Evolutionary conservation across 2,329 filamentous ascomycete genomes (phyloP).

Genomic region (Celoporthe dispersa): DNA sequence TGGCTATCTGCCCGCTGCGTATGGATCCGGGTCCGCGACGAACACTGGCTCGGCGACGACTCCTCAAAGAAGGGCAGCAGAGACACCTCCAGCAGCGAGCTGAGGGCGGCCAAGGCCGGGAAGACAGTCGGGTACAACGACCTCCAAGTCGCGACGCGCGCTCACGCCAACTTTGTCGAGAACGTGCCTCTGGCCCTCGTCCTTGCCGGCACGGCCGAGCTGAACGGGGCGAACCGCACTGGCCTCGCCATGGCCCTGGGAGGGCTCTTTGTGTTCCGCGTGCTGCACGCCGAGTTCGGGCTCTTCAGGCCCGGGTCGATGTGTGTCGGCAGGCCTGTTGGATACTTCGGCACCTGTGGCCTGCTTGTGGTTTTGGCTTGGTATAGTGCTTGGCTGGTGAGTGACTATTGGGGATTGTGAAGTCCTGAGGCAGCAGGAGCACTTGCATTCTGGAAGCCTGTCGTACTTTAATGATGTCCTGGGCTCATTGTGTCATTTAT

Average conservation of each 20-base stretch:
- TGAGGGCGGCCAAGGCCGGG: constrained; percentile 21
- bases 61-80: not conserved
- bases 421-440: not conserved
- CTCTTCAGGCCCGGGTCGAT: constrained; percentile 32
- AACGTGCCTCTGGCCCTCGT: constrained; percentile 39
- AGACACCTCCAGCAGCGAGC: constrained; percentile 28
- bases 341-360: constrained; percentile 37
- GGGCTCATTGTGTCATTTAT: not conserved
- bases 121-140: constrained; percentile 29
- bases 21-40: constrained; percentile 34
- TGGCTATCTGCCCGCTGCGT: constrained; percentile 38
- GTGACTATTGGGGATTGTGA: constrained; percentile 27
- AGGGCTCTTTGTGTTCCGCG: constrained; percentile 36
- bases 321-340: constrained; percentile 36
- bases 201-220: constrained; percentile 38
- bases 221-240: constrained; percentile 39
- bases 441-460: not conserved
- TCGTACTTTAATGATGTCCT: not conserved
- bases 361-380: constrained; percentile 35
- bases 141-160: constrained; percentile 35
- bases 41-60: constrained; percentile 36
- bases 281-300: constrained; percentile 38
- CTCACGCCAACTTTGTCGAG: constrained; percentile 40
- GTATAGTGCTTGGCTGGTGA: constrained; percentile 37
- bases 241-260: constrained; percentile 34